Percentiles rank a stretch among this genome's conserved stretches.
phyloP scores from a whole-genome alignment of 306 rosid genomes.

The Gillenia trifoliata region DNA sequence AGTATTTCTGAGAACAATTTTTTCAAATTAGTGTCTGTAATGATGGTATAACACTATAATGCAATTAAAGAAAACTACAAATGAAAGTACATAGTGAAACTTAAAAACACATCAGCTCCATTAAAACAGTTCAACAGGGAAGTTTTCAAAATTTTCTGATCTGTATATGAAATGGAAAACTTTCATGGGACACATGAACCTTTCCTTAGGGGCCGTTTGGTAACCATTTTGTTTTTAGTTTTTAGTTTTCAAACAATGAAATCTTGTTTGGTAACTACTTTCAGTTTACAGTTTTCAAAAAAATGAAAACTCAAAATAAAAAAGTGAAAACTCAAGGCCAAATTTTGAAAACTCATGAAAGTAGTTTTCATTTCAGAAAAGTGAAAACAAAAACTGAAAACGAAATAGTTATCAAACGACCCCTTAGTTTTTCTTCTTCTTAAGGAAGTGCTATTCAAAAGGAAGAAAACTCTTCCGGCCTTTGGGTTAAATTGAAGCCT shows the following conservation, averaged over 20 bases:
- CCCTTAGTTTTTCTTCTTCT: not conserved
- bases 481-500: not conserved
- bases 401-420: too few relatives aligned
- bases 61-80: not conserved
- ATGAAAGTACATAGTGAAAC: not conserved
- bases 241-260: too few relatives aligned
- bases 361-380: too few relatives aligned
- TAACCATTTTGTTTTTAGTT: too few relatives aligned
- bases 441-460: not conserved
- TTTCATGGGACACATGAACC: not conserved
- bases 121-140: not conserved
- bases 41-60: not conserved
- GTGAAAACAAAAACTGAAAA: too few relatives aligned
- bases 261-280: too few relatives aligned
- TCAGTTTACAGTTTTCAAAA: too few relatives aligned
- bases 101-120: not conserved
- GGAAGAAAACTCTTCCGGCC: not conserved
- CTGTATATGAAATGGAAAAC: not conserved
- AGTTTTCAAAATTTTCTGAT: not conserved
- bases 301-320: too few relatives aligned
- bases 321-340: too few relatives aligned
- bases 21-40: slow-evolving; percentile 3
- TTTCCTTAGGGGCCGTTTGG: too few relatives aligned
- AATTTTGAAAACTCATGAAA: too few relatives aligned
- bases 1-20: slow-evolving; percentile 30